Percentiles rank a stretch among this genome's conserved stretches.
Conservation (phyloP, 2,329 filamentous ascomycete species). For the Zarea fungicola region DNA sequence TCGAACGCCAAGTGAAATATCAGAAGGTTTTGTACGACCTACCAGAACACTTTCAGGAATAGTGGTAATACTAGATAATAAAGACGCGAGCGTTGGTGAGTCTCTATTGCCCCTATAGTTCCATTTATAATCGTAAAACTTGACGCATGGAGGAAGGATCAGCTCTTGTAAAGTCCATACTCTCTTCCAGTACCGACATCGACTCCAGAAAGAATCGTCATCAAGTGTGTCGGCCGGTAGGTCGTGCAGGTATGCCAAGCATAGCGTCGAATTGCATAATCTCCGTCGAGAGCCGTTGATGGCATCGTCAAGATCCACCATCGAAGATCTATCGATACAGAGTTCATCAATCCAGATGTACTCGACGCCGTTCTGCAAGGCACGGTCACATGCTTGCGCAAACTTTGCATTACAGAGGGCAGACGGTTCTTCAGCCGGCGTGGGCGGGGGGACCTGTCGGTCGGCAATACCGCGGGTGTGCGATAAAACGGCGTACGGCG, state of each 20-base stretch:
- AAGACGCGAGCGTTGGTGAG: not conserved
- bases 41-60: conserved; percentile 3
- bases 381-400: not conserved
- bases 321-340: conserved; percentile 9
- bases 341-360: conserved; percentile 11
- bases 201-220: not conserved
- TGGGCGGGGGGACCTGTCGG: not conserved
- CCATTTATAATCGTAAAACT: conserved; percentile 10
- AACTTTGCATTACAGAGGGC: not conserved
- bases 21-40: not conserved
- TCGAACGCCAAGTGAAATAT: conserved; percentile 3
- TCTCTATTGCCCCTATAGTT: conserved; percentile 6
- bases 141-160: not conserved
- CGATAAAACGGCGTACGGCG: not conserved
- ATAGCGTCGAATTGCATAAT: not conserved
- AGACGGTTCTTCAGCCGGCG: not conserved
- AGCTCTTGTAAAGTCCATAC: conserved; percentile 12
- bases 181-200: conserved; percentile 10
- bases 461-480: not conserved
- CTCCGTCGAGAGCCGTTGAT: conserved; percentile 4
- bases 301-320: conserved; percentile 6
- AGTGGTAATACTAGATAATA: conserved; percentile 1
- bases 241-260: conserved; percentile 8
- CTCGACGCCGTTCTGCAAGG: not conserved
- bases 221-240: no score